Evolutionary conservation across 1,284 basidiomycete genomes (phyloP), one percentile per base, ranked within the genome.

Genomic region (Thecaphora thlaspeos): DNA sequence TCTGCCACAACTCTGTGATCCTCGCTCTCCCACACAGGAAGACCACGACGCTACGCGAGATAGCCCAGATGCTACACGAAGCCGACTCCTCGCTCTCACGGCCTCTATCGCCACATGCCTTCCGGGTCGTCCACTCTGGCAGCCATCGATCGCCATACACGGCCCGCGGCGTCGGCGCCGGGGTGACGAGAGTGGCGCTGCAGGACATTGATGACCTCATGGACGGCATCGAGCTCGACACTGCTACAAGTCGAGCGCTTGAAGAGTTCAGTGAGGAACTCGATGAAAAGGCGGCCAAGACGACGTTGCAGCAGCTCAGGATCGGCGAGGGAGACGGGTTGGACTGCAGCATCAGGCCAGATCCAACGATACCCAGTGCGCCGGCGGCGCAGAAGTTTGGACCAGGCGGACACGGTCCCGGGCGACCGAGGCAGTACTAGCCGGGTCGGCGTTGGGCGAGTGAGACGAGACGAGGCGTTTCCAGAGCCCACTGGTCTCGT

Each of bases 41-140:
- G 26, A 71, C 66, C 1, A 70, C 63, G n/a, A 71, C 71, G 3
- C 56, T 73, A 1, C 55, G 71, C 32, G 69, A 73, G 24, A 40
- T 73, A 0, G 56, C 71, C 4, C 64, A 73, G 22, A 46, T 73
- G 46, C 55, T 73, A 0, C 67, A 62, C 50, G 58, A 65, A 17
- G 68, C 61, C 21, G 57, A 69, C 21, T 48, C 68, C 1, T 17
- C 46, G 18, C 24, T 63, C 11, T 71, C 71, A 1, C 47, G 55
- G 15, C 64, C 71, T 1, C 43, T 62, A 5, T 55, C 69, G 0
- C 40, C 49, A 12, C 71, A 73, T 30, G 69, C 60, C 10, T 73
- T 73, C 46, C 50, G 71, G 9, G 50, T 53, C 22, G 43, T 73
- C 15, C 55, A 38, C 28, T 51, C 44, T 37, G 51, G 62, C 36